A percentile compares a stretch with the other conserved stretches of the same genome.
phyloP scores from a whole-genome alignment of 2,329 filamentous ascomycete genomes.

The Xylariales sp. region DNA sequence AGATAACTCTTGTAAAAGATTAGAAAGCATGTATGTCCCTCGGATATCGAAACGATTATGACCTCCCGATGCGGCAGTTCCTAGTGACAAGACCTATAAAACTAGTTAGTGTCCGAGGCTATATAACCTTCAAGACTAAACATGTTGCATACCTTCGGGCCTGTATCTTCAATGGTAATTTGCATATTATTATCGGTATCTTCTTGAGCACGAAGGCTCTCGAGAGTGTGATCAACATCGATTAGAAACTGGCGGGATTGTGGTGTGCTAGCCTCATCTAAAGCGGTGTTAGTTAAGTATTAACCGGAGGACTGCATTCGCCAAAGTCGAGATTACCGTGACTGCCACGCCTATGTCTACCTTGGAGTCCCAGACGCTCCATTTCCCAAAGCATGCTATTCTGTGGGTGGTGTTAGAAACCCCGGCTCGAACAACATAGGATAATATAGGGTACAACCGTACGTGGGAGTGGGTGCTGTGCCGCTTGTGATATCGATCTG shows the following conservation, averaged over 20 bases:
- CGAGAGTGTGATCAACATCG: slow-evolving; percentile 84
- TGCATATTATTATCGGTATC: slow-evolving; percentile 96
- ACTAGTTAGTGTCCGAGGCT: slow-evolving; percentile 22
- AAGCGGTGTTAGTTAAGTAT: slow-evolving; percentile 11
- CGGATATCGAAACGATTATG: slow-evolving; percentile 90
- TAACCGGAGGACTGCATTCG: not conserved
- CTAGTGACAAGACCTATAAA: slow-evolving; percentile 79
- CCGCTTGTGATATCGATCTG: slow-evolving; percentile 60
- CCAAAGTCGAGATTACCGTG: slow-evolving; percentile 59
- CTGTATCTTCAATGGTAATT: slow-evolving; percentile 96
- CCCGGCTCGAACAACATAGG: not conserved
- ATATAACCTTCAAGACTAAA: slow-evolving; percentile 3
- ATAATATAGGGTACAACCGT: slow-evolving; percentile 31
- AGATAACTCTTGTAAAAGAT: slow-evolving; percentile 92
- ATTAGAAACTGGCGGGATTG: slow-evolving; percentile 83
- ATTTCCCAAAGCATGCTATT: slow-evolving; percentile 66
- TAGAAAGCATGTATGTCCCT: slow-evolving; percentile 97
- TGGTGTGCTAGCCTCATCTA: slow-evolving; percentile 78
- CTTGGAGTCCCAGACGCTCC: slow-evolving; percentile 62
- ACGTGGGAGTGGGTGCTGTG: slow-evolving; percentile 70
- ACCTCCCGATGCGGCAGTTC: slow-evolving; percentile 86
- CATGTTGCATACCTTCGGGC: slow-evolving; percentile 75
- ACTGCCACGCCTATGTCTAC: slow-evolving; percentile 69
- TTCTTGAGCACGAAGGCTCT: slow-evolving; percentile 83
- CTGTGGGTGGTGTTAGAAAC: slow-evolving; percentile 53